Evolutionary conservation across 1,139 yeast genomes (phyloP).

Genomic region (Nakaseomyces kungkrabaensis): DNA sequence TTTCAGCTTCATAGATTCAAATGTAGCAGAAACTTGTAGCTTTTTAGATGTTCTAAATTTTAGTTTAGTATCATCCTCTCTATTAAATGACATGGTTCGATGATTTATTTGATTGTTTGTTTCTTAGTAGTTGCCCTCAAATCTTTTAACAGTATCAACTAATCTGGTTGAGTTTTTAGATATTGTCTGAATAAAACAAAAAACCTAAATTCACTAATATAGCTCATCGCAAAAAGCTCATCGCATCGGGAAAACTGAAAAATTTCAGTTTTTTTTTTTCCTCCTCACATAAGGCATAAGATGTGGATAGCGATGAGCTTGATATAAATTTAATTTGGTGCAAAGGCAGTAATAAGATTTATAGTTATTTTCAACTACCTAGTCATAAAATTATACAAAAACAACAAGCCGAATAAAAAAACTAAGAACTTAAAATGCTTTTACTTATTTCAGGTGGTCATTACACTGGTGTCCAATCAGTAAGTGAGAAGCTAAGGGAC

Average conservation of each 20-base stretch:
- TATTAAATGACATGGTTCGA: constrained; percentile 41
- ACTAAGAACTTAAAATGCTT: not conserved
- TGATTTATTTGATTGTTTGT: not conserved
- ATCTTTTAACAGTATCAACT: too few relatives aligned
- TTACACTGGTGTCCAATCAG: constrained; percentile 43
- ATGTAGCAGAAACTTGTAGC: constrained; percentile 53
- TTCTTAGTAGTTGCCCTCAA: not conserved
- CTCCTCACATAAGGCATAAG: too few relatives aligned
- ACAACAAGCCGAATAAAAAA: too few relatives aligned
- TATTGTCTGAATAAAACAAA: too few relatives aligned
- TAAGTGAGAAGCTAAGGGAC: constrained; percentile 17
- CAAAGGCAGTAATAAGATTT: too few relatives aligned
- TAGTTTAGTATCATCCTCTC: constrained; percentile 46
- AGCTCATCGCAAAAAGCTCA: constrained; percentile 6
- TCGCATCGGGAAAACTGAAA: not conserved
- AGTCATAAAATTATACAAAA: too few relatives aligned
- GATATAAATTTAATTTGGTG: too few relatives aligned
- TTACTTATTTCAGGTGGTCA: constrained; percentile 69
- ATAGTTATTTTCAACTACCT: too few relatives aligned
- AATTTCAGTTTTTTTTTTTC: not conserved
- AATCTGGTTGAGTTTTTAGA: too few relatives aligned
- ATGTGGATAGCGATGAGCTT: too few relatives aligned
- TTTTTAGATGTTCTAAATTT: constrained; percentile 55
- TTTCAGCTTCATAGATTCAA: constrained; percentile 72
- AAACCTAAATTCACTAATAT: not conserved